phyloP scores from a whole-genome alignment of 441 rosid species.

The Eruca vesicaria region DNA sequence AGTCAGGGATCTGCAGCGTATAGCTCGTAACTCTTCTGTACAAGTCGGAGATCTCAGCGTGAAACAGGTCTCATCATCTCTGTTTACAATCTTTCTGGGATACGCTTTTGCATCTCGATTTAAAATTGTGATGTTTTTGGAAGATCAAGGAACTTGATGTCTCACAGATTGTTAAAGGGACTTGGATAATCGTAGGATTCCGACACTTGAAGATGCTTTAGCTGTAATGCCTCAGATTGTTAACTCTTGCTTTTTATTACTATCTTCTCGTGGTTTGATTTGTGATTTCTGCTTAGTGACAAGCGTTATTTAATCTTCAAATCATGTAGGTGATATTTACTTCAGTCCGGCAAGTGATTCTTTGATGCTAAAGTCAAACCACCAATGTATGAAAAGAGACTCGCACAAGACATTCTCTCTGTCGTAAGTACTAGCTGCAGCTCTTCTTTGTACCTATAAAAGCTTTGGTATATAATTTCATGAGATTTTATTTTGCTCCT shows the following conservation, averaged over 20 bases:
- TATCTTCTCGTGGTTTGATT: conserved; percentile 6
- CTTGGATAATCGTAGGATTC: conserved; percentile 49
- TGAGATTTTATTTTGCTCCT: not conserved
- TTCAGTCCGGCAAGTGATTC: conserved; percentile 73
- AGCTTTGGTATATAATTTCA: too few relatives aligned
- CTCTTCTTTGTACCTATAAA: too few relatives aligned
- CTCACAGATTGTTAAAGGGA: conserved; percentile 40
- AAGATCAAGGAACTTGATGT: conserved; percentile 66
- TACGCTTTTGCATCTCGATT: not conserved
- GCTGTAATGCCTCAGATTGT: too few relatives aligned
- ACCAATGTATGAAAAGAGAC: conserved; percentile 77
- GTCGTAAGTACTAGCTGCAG: conserved; percentile 76
- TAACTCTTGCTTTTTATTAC: not conserved
- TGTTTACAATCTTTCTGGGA: conserved; percentile 7
- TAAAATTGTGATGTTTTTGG: conserved; percentile 34
- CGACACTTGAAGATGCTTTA: conserved; percentile 81
- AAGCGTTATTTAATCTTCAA: conserved; percentile 15
- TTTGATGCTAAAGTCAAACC: conserved; percentile 97
- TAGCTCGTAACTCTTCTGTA: conserved; percentile 67
- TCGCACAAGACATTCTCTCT: conserved; percentile 80
- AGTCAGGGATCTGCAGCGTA: conserved; percentile 96
- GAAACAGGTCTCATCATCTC: conserved; percentile 66
- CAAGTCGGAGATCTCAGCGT: conserved; percentile 72
- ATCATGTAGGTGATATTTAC: conserved; percentile 58
- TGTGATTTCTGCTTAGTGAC: conserved; percentile 5